Evolutionary conservation across 2,329 filamentous ascomycete species (phyloP).

Genomic region (Aspergillus sergii): DNA sequence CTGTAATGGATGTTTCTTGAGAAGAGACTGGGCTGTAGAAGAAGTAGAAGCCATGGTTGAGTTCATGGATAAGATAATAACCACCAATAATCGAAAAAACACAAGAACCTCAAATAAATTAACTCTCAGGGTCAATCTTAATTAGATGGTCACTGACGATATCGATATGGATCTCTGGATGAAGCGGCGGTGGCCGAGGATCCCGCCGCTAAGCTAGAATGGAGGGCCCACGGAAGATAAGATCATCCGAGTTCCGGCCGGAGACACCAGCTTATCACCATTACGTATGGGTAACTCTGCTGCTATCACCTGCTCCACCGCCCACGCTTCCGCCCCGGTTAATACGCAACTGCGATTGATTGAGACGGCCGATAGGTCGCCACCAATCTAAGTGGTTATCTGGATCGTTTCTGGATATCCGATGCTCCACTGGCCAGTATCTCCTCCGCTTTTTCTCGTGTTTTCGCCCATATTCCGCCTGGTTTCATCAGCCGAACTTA

Average conservation of each 20-base stretch:
- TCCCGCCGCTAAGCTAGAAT: neutral
- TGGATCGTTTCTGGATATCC: neutral
- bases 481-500: neutral
- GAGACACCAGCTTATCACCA: constrained; percentile 4
- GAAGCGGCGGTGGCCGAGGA: neutral
- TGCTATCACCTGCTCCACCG: neutral
- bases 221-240: neutral
- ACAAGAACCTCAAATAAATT: no score
- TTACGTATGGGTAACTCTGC: neutral
- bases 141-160: neutral
- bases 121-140: neutral
- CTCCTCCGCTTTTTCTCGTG: constrained; percentile 8
- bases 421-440: neutral
- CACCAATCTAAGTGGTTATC: constrained; percentile 9
- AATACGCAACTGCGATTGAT: constrained; percentile 17
- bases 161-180: neutral
- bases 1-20: constrained; percentile 46
- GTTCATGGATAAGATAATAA: neutral
- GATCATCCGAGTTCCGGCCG: constrained; percentile 7
- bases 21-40: constrained; percentile 23
- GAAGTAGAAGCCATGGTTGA: constrained; percentile 7
- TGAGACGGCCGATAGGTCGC: constrained; percentile 17
- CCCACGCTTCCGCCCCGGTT: neutral
- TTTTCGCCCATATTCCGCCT: neutral
- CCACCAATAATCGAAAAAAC: no score